phyloP scores from a whole-genome alignment of 306 rosid species.

The Castanospermum australe region DNA sequence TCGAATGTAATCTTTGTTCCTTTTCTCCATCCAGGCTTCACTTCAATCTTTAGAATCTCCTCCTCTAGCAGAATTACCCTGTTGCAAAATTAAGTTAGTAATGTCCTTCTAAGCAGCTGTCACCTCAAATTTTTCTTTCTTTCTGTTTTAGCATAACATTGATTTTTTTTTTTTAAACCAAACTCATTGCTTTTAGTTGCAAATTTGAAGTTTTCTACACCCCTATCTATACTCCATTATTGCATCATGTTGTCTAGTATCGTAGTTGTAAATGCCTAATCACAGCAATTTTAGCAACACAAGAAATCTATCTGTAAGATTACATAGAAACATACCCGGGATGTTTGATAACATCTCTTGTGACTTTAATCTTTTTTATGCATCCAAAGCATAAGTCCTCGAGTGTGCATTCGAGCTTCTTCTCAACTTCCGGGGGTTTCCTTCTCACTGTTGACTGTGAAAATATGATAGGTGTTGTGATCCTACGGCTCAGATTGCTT shows the following conservation, averaged over 20 bases:
- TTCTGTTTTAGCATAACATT: background rate
- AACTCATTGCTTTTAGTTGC: background rate
- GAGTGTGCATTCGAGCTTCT: constrained; percentile 59
- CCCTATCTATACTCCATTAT: background rate
- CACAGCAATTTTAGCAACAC: background rate
- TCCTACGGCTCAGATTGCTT: constrained; percentile 42
- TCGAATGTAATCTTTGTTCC: constrained; percentile 86
- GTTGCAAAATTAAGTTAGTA: constrained; percentile 31
- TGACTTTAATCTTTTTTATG: constrained; percentile 62
- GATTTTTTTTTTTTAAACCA: background rate
- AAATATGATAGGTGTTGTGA: constrained; percentile 71
- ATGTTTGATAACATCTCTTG: constrained; percentile 64
- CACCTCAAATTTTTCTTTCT: background rate
- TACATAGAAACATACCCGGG: constrained; percentile 55
- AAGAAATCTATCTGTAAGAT: background rate
- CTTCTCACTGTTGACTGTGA: constrained; percentile 66
- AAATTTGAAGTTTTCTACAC: background rate
- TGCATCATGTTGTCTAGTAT: background rate
- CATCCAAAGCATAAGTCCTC: constrained; percentile 80
- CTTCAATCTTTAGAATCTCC: constrained; percentile 60
- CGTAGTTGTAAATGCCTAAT: background rate
- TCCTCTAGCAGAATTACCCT: constrained; percentile 72
- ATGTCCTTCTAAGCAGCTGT: constrained; percentile 1
- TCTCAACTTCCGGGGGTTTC: constrained; percentile 71
- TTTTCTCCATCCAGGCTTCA: constrained; percentile 88